Percentiles rank a stretch among this genome's conserved stretches.
Evolutionary conservation across 192 early-diverging fungal species (phyloP).

Genomic region (Anaeromyces robustus): DNA sequence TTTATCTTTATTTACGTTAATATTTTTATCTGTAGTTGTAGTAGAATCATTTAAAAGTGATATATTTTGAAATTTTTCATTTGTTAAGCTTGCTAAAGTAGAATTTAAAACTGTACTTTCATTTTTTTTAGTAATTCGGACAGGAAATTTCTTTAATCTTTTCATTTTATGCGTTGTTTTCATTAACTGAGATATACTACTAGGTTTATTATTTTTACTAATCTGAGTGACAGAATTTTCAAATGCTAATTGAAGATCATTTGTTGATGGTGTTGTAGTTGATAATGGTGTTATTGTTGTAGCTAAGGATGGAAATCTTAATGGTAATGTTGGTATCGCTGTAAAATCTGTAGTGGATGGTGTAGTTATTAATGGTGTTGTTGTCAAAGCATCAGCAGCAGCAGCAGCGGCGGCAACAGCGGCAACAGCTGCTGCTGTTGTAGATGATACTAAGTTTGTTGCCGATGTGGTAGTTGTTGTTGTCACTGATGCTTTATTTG

Average conservation of each 20-base stretch:
- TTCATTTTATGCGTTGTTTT: background rate
- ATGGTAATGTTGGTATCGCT: background rate
- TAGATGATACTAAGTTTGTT: no score
- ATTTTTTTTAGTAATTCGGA: background rate
- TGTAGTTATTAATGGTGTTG: no score
- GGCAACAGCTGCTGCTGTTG: conserved; percentile 28
- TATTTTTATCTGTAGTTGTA: no score
- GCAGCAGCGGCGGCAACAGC: conserved; percentile 6
- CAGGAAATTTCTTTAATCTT: background rate
- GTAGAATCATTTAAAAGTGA: background rate
- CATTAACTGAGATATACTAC: background rate
- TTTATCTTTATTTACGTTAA: no score
- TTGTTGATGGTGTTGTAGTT: background rate
- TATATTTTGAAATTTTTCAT: background rate
- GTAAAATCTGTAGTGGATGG: background rate
- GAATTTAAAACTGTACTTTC: background rate
- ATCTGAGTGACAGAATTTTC: conserved; percentile 9
- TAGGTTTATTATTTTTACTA: background rate
- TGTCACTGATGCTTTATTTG: no score
- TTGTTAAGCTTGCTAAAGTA: background rate
- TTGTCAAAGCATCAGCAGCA: conserved; percentile 5
- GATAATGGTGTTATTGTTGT: conserved; percentile 2
- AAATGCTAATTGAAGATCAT: background rate
- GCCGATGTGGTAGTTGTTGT: no score
- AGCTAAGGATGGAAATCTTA: background rate